These are phyloP conservation scores for Bimuria novae-zelandiae DNA, from an alignment of 2,329 filamentous ascomycete genomes.

Conservation along the genomic window DNA sequence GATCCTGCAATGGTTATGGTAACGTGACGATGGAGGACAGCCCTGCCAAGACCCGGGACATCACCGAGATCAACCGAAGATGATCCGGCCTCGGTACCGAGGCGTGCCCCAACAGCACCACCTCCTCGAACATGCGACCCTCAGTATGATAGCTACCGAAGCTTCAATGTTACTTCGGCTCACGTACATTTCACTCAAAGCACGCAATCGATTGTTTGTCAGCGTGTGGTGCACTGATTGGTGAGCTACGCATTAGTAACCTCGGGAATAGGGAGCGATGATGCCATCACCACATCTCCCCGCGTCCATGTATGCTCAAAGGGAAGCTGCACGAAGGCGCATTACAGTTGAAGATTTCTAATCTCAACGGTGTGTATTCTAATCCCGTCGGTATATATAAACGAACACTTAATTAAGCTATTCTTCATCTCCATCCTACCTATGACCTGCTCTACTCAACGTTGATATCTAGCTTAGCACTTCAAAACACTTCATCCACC, in stretches of 20 bases:
- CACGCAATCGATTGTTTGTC: constrained; percentile 38
- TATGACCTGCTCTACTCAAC: constrained; percentile 12
- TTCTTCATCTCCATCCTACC: constrained; percentile 8
- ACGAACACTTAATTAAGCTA: background rate
- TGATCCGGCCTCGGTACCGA: no score
- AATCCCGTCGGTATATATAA: constrained; percentile 29
- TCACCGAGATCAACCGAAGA: background rate
- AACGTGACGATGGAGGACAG: no score
- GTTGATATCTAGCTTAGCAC: constrained; percentile 12
- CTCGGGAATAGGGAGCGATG: constrained; percentile 37
- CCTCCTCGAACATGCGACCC: no score
- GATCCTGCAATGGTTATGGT: background rate
- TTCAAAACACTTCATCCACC: background rate
- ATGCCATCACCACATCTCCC: constrained; percentile 37
- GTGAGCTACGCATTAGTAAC: constrained; percentile 31
- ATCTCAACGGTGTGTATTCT: no score
- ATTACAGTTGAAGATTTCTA: constrained; percentile 31
- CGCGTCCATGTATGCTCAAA: constrained; percentile 16
- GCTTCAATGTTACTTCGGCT: background rate
- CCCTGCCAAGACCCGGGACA: constrained; percentile 4
- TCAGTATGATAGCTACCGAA: no score
- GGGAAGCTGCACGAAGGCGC: constrained; percentile 3
- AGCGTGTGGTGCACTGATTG: constrained; percentile 24
- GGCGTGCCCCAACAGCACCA: no score
- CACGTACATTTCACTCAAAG: constrained; percentile 5